Base-by-base conservation (phyloP, 345 rosid species). In the Schrenkiella parvula region DNA sequence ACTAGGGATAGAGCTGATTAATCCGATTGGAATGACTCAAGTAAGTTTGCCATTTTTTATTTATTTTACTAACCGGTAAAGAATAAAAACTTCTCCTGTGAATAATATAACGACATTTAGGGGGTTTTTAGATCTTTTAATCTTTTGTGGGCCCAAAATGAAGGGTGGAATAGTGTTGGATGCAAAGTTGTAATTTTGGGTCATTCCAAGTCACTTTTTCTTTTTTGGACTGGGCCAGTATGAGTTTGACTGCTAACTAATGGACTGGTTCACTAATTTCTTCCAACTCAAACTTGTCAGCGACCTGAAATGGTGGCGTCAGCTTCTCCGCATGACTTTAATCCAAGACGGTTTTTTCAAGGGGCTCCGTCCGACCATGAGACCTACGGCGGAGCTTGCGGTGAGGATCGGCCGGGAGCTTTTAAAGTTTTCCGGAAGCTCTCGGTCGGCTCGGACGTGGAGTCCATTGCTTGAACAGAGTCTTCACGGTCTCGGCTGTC, bases 361-460 rank as follows among this genome's bases (percentile, higher is more conserved):
- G 15, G 7, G 12, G 0, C 51, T 4, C 44, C 8, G 22, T 2
- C 23, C 8, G 31, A 53, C 48, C 43, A 87, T 87, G 92, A 80
- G 69, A 70, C 64, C 85, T 2, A 80, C 83, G 6, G 38, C 81
- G 44, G 89, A 81, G 64, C 63, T 86, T 17, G 89, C 97, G 4
- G 76, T 65, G 62, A 81, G 82, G 74, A 85, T 91, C 35, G 82
- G 92, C 82, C 83, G 87, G 53, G 84, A 87, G 19, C 80, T 93
- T 25, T 71, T 91, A 18, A 80, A 88, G 8, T 79, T 81, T 13
- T 82, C 95, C 2, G 79, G 65, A 44, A 76, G 28, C 57, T 28
- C 83, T 3, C 53, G 42, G n/a, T 83, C 95, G 18, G 41, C 82
- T 4, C 76, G 83, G 29, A 67, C 77, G 63, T 90, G 96, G 98